These are phyloP conservation scores for Phaeosphaeriaceae sp. DNA, from an alignment of 2,329 filamentous ascomycete genomes.

Conservation along the genomic window DNA sequence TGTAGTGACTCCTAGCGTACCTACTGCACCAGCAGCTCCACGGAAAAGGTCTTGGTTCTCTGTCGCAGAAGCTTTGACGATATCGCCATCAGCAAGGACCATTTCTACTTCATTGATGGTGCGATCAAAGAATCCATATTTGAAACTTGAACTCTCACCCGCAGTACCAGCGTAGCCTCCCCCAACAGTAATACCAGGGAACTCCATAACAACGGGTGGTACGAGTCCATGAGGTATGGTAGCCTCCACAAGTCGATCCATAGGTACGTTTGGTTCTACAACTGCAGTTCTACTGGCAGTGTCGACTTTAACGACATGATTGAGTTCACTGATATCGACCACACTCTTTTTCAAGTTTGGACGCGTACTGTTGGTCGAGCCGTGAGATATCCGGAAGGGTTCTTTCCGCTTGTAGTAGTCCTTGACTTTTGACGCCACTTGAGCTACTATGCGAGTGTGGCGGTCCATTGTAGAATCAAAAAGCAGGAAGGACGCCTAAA, in stretches of 20 bases:
- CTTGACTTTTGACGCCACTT: conserved; percentile 55
- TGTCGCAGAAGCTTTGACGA: conserved; percentile 61
- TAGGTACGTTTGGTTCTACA: conserved; percentile 74
- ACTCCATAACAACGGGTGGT: conserved; percentile 73
- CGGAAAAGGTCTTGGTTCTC: conserved; percentile 67
- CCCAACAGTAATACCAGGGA: conserved; percentile 73
- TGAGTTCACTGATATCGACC: conserved; percentile 71
- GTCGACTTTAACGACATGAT: conserved; percentile 68
- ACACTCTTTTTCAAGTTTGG: conserved; percentile 53
- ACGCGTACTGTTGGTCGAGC: conserved; percentile 78
- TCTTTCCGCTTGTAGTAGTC: conserved; percentile 59
- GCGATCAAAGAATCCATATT: conserved; percentile 69
- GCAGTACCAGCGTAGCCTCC: conserved; percentile 72
- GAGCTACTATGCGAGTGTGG: conserved; percentile 53
- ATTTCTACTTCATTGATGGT: conserved; percentile 69
- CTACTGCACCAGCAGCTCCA: conserved; percentile 69
- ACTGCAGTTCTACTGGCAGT: conserved; percentile 60
- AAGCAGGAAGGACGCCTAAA: neutral
- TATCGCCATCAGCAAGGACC: conserved; percentile 65
- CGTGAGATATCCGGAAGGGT: conserved; percentile 78
- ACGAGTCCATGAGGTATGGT: conserved; percentile 64
- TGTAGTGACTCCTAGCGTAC: conserved; percentile 71
- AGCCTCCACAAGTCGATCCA: conserved; percentile 67
- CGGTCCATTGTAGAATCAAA: conserved; percentile 38
- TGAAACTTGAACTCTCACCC: conserved; percentile 73